Base-by-base conservation (phyloP, 805 yeast genomes). In the Zygotorulaspora chibaensis region DNA sequence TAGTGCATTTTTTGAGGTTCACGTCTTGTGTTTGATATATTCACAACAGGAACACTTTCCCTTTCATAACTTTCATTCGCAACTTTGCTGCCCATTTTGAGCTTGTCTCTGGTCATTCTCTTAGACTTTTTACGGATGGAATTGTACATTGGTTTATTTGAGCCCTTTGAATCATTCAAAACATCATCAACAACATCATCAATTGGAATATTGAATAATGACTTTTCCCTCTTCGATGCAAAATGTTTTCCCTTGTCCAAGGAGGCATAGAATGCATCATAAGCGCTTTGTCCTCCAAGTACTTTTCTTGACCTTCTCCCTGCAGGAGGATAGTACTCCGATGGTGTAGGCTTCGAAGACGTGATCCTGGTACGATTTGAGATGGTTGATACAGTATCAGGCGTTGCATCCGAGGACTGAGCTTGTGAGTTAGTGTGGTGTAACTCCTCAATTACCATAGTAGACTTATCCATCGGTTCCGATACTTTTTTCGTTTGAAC, bases 131-230 rank as follows among this genome's bases (percentile, higher is more conserved):
- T 33, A 13, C 7, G 20, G 5, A 4, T n/a, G 3, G 18, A 11
- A 3, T 13, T 25, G 25, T 38, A 9, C 16, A 33, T 13, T 16
- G 25, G 15, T 17, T 15, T 17, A 16, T 30, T 36, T n/a, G 13
- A 4, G 10, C n/a, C 12, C 10, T 30, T 18, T 9, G 47, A 28
- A 18, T 53, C 51, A 16, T 35, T 35, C 17, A 57, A 20, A 8
- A 55, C 45, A 31, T 53, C 57, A 8, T 49, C 35, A 9, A 57
- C 49, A 12, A 54, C 45, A 16, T 47, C 48, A 15, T 47, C 50
- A 10, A 53, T 31, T 3, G 51, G 48, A 35, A 53, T 38, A 25
- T 47, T 41, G 16, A 40, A 31, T 3, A 38, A 5, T 17, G 26
- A 33, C 15, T 36, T 42, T 12, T 49, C 47, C 38, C 40, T 42